These are phyloP conservation scores for Cladochytrium replicatum DNA, from an alignment of 192 early-diverging fungal species.

Conservation along the genomic window DNA sequence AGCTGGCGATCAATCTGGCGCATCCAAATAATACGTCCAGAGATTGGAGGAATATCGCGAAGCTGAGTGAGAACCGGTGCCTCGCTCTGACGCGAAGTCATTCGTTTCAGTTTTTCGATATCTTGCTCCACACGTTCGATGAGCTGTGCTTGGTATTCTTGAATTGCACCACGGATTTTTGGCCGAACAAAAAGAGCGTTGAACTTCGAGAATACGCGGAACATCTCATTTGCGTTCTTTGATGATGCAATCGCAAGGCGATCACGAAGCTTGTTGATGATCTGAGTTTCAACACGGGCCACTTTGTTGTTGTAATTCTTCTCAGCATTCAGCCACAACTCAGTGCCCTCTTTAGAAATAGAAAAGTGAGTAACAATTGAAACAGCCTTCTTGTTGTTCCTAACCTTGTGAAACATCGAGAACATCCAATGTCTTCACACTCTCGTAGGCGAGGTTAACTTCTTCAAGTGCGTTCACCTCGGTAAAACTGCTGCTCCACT, in stretches of 20 bases:
- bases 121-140: slow-evolving; percentile 99
- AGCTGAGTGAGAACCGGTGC: slow-evolving; percentile 81
- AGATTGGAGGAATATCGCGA: slow-evolving; percentile 86
- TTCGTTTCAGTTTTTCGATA: slow-evolving; percentile 84
- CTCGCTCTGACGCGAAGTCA: slow-evolving; percentile 80
- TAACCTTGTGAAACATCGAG: slow-evolving; percentile 77
- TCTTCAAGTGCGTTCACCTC: slow-evolving; percentile 78
- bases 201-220: slow-evolving; percentile 98
- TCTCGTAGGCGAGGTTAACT: slow-evolving; percentile 82
- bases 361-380: slow-evolving; percentile 10
- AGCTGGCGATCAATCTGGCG: slow-evolving; percentile 97
- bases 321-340: slow-evolving; percentile 86
- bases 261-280: slow-evolving; percentile 87
- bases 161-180: slow-evolving; percentile 99
- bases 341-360: slow-evolving; percentile 66
- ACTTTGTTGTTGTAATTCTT: slow-evolving; percentile 90
- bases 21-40: slow-evolving; percentile 94
- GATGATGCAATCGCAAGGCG: slow-evolving; percentile 84
- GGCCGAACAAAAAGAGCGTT: slow-evolving; percentile 98
- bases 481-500: too few species aligned
- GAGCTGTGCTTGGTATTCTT: slow-evolving; percentile 97
- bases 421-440: slow-evolving; percentile 86
- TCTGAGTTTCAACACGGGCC: slow-evolving; percentile 92
- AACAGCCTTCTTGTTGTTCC: not conserved
- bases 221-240: slow-evolving; percentile 99